Evolutionary conservation across 2,329 filamentous ascomycete species (phyloP).

Genomic region (Exophiala sp.): DNA sequence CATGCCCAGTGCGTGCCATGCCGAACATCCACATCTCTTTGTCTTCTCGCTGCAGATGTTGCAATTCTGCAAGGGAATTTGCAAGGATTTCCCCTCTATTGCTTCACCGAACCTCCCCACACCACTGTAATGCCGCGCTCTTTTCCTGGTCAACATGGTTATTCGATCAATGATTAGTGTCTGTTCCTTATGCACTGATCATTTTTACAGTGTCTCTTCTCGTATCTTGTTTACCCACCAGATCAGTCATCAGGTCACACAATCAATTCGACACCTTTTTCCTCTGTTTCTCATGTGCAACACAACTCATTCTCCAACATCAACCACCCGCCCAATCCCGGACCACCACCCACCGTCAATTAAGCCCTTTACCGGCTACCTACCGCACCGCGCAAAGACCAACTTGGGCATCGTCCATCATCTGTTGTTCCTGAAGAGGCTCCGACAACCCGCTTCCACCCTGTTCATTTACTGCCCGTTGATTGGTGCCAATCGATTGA

Average conservation of each 20-base stretch:
- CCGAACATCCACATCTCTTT: constrained; percentile 8
- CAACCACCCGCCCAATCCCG: neutral
- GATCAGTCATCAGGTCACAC: constrained; percentile 6
- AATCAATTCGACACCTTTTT: neutral
- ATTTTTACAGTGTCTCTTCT: neutral
- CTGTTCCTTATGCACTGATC: no score
- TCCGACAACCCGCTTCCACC: neutral
- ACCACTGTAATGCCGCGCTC: no score
- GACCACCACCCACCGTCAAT: constrained; percentile 1
- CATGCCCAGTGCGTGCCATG: constrained; percentile 31
- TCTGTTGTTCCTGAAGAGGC: neutral
- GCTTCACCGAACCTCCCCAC: no score
- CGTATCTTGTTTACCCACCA: neutral
- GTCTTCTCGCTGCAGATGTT: no score
- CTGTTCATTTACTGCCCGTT: neutral
- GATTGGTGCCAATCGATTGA: neutral
- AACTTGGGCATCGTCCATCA: neutral
- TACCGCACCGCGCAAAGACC: neutral
- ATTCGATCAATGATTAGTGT: no score
- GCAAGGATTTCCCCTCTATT: no score
- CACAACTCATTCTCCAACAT: constrained; percentile 4
- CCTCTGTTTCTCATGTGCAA: constrained; percentile 7
- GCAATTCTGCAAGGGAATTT: no score
- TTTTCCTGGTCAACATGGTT: no score
- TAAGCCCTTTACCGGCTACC: constrained; percentile 2